A percentile compares a stretch with the other conserved stretches of the same genome.
Evolutionary conservation across 805 yeast genomes (phyloP).

Genomic region (Lachancea lanzarotensis): DNA sequence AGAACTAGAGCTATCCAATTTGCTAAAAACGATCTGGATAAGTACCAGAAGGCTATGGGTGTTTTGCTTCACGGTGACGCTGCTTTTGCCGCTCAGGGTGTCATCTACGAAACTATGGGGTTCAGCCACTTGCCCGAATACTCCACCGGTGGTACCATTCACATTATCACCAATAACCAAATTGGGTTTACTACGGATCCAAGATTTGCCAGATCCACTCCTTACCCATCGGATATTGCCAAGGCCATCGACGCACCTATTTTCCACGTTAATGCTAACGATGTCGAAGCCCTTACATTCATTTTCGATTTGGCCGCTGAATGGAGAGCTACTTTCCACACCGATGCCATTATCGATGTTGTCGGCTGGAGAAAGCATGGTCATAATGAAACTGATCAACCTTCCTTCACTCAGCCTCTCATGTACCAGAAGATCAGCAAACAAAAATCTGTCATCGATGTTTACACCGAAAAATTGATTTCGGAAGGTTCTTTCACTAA

Average conservation of each 20-base stretch:
- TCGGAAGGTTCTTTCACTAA: conserved; percentile 83
- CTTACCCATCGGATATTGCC: conserved; percentile 96
- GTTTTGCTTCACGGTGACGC: conserved; percentile 98
- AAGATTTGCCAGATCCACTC: conserved; percentile 92
- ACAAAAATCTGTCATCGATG: conserved; percentile 83
- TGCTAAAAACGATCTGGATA: conserved; percentile 79
- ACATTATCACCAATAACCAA: conserved; percentile 94
- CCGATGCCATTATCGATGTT: conserved; percentile 92
- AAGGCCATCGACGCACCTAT: conserved; percentile 96
- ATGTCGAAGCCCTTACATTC: conserved; percentile 86
- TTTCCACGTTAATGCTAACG: conserved; percentile 99
- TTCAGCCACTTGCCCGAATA: conserved; percentile 87
- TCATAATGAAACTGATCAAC: conserved; percentile 99
- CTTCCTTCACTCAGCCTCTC: conserved; percentile 95
- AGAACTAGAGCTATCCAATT: conserved; percentile 95
- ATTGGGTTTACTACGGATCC: conserved; percentile 99
- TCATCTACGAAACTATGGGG: conserved; percentile 97
- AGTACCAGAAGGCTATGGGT: conserved; percentile 80
- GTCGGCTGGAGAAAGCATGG: conserved; percentile 99
- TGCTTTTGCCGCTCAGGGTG: conserved; percentile 98
- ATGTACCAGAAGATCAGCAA: conserved; percentile 90
- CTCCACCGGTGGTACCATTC: conserved; percentile 97
- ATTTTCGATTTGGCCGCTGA: conserved; percentile 96
- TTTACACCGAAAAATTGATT: conserved; percentile 72
- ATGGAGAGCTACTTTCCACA: conserved; percentile 95